Base-by-base conservation (phyloP, 495 filamentous ascomycete genomes). In the Bacidia gigantensis region DNA sequence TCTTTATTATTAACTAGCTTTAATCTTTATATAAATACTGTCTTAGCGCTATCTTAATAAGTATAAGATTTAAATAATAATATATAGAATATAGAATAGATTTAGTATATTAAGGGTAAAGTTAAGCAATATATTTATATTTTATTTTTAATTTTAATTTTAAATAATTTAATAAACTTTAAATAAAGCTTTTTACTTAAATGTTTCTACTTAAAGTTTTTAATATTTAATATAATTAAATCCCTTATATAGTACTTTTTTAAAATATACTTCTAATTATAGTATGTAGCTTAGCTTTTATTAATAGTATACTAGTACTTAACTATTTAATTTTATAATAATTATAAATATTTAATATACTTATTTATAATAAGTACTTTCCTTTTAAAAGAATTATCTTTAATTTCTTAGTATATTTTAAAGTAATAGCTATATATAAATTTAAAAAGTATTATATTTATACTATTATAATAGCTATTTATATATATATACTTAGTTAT, bases 351-450 rank as follows among this genome's bases (percentile, higher is more conserved):
- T 26, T 14, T 11, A 17, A 41, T 22, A 51, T 40, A 41, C 22
- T 41, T 21, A 18, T 24, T 43, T 23, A n/a, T n/a, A 43, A 43
- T 21, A 38, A 50, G 3, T 24, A 9, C 12, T 38, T 35, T 40
- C n/a, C n/a, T 50, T 40, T 20, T 50, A 39, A 3, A 38, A 11
- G 5, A 23, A 24, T n/a, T 9, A 22, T 50, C 42, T 40, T n/a
- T 11, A 50, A 40, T 21, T 11, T 51, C 20, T 41, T 51, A 40
- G 20, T 1, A 17, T 51, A 48, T n/a, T 9, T 48, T 40, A 51
- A 40, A 21, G 20, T 40, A 51, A 20, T 23, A 40, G 3, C 20
- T 35, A 42, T 41, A 20, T 51, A 9, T n/a, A 21, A n/a, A n/a
- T n/a, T n/a, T n/a, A n/a, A n/a, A n/a, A n/a, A n/a, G n/a, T 39